A percentile compares a stretch with the other conserved stretches of the same genome.
Evolutionary conservation across 2,329 filamentous ascomycete genomes (phyloP).

Genomic region (Penicillium sp.): DNA sequence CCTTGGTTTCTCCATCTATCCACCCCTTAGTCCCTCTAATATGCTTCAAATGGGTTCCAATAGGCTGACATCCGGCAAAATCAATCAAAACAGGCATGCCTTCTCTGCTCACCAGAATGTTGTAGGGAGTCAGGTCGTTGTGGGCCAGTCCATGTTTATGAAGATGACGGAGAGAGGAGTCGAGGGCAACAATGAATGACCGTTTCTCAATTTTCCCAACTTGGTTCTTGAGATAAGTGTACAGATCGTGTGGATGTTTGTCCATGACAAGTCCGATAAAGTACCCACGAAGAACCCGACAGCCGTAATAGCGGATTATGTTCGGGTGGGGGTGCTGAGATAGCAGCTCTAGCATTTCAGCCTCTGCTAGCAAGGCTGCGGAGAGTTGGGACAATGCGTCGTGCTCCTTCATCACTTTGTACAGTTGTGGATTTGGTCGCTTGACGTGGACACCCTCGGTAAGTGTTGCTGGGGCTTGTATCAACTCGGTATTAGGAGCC

Average conservation of each 20-base stretch:
- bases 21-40: conserved; percentile 29
- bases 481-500: not conserved
- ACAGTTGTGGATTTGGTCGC: not conserved
- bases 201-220: not conserved
- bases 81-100: conserved; percentile 27
- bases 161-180: conserved; percentile 23
- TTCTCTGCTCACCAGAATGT: conserved; percentile 23
- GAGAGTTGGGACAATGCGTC: not conserved
- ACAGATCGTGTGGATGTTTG: conserved; percentile 10
- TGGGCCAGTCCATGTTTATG: conserved; percentile 28
- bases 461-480: not conserved
- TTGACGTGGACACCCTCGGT: not conserved
- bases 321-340: conserved; percentile 26
- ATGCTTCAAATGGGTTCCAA: conserved; percentile 43
- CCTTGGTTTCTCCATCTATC: conserved; percentile 1
- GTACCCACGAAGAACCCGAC: conserved; percentile 12
- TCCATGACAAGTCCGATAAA: conserved; percentile 20
- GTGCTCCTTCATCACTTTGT: not conserved
- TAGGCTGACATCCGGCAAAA: conserved; percentile 21
- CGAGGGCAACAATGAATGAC: conserved; percentile 12
- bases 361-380: conserved; percentile 1
- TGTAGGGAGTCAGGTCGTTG: conserved; percentile 29
- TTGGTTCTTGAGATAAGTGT: not conserved
- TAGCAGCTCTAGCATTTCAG: conserved; percentile 14
- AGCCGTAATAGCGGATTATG: conserved; percentile 23